A percentile compares a stretch with the other conserved stretches of the same genome.
These are phyloP conservation scores for Somion occarium DNA, from an alignment of 1,284 basidiomycete genomes.

Conservation along the genomic window DNA sequence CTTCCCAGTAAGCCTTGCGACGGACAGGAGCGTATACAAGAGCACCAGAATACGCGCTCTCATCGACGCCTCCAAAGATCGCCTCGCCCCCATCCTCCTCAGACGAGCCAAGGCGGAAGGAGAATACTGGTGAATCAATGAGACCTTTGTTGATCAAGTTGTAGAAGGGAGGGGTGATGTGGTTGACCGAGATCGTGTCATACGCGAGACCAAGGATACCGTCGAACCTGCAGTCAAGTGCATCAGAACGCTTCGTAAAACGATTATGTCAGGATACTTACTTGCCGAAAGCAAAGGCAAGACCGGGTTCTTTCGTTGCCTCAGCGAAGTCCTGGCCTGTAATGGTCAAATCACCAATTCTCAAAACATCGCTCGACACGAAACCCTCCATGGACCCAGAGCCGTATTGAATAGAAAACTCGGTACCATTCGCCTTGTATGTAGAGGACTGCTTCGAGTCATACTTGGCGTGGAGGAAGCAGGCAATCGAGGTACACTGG, in stretches of 20 bases:
- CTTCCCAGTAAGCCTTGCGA: slow-evolving; percentile 98
- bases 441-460: slow-evolving; percentile 81
- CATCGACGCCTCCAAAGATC: slow-evolving; percentile 91
- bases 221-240: slow-evolving; percentile 64
- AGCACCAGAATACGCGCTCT: slow-evolving; percentile 75
- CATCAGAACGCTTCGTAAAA: neutral
- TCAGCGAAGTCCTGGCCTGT: slow-evolving; percentile 90
- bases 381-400: slow-evolving; percentile 97
- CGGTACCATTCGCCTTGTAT: slow-evolving; percentile 89
- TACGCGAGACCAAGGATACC: slow-evolving; percentile 96
- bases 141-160: slow-evolving; percentile 86
- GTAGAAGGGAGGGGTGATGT: slow-evolving; percentile 94
- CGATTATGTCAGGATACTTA: slow-evolving; percentile 40
- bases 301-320: slow-evolving; percentile 93
- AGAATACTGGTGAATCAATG: slow-evolving; percentile 85
- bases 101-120: slow-evolving; percentile 89
- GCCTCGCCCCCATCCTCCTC: slow-evolving; percentile 92
- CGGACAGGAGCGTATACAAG: slow-evolving; percentile 89
- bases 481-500: slow-evolving; percentile 92
- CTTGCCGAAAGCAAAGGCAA: slow-evolving; percentile 97
- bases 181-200: slow-evolving; percentile 95
- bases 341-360: slow-evolving; percentile 84
- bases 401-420: slow-evolving; percentile 94
- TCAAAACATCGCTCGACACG: slow-evolving; percentile 82
- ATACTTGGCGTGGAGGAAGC: slow-evolving; percentile 96